Conservation (phyloP, 1,139 yeast genomes). For the Hyphopichia buzzinii region DNA sequence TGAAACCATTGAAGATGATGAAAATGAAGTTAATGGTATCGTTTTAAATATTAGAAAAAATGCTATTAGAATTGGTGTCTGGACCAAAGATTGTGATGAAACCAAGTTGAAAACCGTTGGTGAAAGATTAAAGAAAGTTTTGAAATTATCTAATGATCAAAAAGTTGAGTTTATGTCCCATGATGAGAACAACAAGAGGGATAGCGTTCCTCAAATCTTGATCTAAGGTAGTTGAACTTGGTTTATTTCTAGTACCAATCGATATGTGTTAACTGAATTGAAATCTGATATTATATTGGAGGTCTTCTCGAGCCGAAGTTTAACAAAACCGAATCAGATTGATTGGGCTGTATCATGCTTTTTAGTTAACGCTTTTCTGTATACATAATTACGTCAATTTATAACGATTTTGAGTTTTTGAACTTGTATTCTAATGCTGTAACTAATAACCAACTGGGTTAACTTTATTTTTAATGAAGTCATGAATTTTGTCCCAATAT, state of each 20-base stretch:
- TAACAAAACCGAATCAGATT: neutral
- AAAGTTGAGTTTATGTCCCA: conserved; percentile 77
- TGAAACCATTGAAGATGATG: conserved; percentile 89
- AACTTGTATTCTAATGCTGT: neutral
- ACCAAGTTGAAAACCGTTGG: conserved; percentile 69
- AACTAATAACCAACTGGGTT: conserved; percentile 37
- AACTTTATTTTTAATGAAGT: conserved; percentile 48
- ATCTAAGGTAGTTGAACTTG: conserved; percentile 2
- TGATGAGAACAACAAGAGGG: conserved; percentile 47
- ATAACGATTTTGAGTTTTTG: neutral
- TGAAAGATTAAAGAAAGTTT: conserved; percentile 76
- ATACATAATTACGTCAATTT: neutral
- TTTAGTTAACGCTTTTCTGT: neutral
- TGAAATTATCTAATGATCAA: conserved; percentile 66
- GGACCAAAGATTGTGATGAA: conserved; percentile 85
- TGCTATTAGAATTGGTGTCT: conserved; percentile 82
- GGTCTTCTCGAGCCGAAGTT: neutral
- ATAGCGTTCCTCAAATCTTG: conserved; percentile 41
- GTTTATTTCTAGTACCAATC: neutral
- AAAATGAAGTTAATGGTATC: conserved; percentile 90
- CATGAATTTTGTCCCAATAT: conserved; percentile 69
- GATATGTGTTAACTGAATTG: neutral
- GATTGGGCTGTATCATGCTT: neutral
- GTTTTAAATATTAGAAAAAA: conserved; percentile 85
- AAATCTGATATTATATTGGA: neutral